phyloP scores from a whole-genome alignment of 257 asterid genomes.

The Petunia axillaris region DNA sequence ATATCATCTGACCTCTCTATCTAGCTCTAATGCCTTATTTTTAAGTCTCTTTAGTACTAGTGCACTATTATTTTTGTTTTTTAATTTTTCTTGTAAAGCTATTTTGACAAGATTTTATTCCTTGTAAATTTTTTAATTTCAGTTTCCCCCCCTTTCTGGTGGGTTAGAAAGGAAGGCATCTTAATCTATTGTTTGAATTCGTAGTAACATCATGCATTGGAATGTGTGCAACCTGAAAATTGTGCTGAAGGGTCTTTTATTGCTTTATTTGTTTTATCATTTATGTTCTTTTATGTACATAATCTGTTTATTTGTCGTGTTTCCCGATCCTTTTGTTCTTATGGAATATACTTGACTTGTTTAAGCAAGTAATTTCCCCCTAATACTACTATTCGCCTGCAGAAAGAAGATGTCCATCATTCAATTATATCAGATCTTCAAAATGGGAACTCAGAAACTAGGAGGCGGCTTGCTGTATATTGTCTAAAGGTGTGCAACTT shows the following conservation, averaged over 20 bases:
- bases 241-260: constrained; percentile 7
- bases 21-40: too few species aligned
- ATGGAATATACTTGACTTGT: neutral
- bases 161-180: too few species aligned
- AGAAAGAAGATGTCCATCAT: constrained; percentile 99
- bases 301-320: constrained; percentile 15
- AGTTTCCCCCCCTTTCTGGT: too few species aligned
- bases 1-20: too few species aligned
- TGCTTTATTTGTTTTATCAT: neutral
- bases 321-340: neutral
- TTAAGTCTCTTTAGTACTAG: too few species aligned
- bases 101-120: too few species aligned
- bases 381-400: constrained; percentile 34
- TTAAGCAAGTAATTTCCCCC: neutral
- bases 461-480: constrained; percentile 97
- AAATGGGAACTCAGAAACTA: constrained; percentile 91
- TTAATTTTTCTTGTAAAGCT: too few species aligned
- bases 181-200: neutral
- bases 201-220: neutral
- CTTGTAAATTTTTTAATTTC: too few species aligned
- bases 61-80: too few species aligned
- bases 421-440: constrained; percentile 98
- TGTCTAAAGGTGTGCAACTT: constrained; percentile 75
- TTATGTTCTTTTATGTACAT: constrained; percentile 1
- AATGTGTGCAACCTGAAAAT: neutral